These are phyloP conservation scores for Rhodosporidiobolus sp. DNA, from an alignment of 768 basidiomycete species.

Conservation along the genomic window DNA sequence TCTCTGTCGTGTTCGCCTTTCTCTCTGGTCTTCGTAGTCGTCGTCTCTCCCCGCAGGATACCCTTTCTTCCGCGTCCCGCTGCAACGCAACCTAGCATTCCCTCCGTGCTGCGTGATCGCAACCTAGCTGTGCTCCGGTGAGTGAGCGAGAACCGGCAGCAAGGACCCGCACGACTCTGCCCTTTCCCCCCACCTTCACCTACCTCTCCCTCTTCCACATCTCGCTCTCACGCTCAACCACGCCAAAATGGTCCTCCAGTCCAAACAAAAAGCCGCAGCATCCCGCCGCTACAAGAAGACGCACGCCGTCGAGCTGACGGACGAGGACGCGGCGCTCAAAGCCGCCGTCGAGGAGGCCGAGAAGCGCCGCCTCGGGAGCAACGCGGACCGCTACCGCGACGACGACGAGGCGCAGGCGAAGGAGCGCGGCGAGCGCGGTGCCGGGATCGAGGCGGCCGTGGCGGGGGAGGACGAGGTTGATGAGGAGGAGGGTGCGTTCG, in stretches of 20 bases:
- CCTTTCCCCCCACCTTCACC: too few relatives aligned
- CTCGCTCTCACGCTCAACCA: not conserved
- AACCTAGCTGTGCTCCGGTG: too few relatives aligned
- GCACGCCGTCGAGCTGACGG: conserved; percentile 2
- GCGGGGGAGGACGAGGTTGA: conserved; percentile 1
- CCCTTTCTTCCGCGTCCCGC: not conserved
- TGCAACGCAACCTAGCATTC: not conserved
- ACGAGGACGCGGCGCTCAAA: conserved; percentile 1
- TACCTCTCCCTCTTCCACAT: not conserved
- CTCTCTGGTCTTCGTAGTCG: too few relatives aligned
- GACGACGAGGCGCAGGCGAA: conserved; percentile 4
- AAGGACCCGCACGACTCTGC: too few relatives aligned
- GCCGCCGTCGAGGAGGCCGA: conserved; percentile 1
- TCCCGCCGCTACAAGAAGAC: conserved; percentile 7
- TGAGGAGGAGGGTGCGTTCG: conserved; percentile 11
- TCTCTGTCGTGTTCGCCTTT: too few relatives aligned
- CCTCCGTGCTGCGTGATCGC: too few relatives aligned
- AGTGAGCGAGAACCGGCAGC: too few relatives aligned
- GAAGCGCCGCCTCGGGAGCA: conserved; percentile 12
- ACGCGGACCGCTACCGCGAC: conserved; percentile 22
- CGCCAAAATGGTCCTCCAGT: conserved; percentile 26
- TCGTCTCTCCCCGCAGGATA: too few relatives aligned
- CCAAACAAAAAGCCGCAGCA: conserved; percentile 8
- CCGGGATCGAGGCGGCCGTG: not conserved
- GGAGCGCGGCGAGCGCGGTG: not conserved